Percentiles rank a stretch among this genome's conserved stretches.
Conservation (phyloP, 192 early-diverging fungal species). For the Linnemannia elongata region DNA sequence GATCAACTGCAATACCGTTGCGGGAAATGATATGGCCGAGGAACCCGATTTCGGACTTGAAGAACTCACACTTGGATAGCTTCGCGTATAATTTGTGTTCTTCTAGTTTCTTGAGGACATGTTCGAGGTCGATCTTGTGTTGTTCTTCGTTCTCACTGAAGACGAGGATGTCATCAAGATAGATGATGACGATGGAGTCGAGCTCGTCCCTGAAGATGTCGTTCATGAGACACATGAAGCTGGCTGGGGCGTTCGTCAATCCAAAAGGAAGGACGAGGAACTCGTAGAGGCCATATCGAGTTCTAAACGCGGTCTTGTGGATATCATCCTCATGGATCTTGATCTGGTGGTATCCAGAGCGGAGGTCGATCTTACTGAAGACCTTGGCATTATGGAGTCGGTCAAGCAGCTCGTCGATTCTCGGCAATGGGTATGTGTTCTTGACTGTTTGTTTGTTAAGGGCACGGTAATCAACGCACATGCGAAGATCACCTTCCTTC, state of each 20-base stretch:
- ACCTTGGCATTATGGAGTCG: conserved; percentile 20
- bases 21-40: too few species aligned
- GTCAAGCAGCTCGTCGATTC: conserved; percentile 64
- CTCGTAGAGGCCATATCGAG: conserved; percentile 58
- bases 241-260: conserved; percentile 68
- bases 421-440: conserved; percentile 63
- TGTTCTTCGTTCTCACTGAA: too few species aligned
- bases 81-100: too few species aligned
- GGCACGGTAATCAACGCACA: neutral
- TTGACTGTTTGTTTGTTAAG: conserved; percentile 64
- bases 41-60: too few species aligned
- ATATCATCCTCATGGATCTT: conserved; percentile 41
- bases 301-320: conserved; percentile 35
- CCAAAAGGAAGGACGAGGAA: conserved; percentile 74
- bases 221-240: conserved; percentile 69
- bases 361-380: conserved; percentile 63
- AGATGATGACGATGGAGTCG: too few species aligned
- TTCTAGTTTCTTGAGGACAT: too few species aligned
- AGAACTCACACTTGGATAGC: too few species aligned
- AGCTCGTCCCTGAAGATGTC: conserved; percentile 52
- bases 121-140: too few species aligned
- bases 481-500: too few species aligned
- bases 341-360: conserved; percentile 59
- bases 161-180: too few species aligned
- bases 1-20: too few species aligned